Base-by-base conservation (phyloP, 768 basidiomycete species). In the Lactifluus volemus region DNA sequence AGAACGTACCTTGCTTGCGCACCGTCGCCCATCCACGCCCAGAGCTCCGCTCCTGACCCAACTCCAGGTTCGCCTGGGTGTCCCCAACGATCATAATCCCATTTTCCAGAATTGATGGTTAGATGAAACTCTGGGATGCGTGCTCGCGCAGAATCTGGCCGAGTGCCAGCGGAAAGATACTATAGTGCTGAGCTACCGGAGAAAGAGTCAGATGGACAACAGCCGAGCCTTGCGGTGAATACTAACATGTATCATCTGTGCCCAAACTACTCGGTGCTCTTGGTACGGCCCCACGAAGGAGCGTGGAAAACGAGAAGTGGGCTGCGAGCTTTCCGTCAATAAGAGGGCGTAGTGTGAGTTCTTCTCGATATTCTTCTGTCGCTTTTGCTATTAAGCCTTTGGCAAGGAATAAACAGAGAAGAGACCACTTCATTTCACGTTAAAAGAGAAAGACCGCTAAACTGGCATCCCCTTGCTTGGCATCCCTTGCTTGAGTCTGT, bases 11-110 rank as follows among this genome's bases (percentile, higher is more conserved):
- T 79, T n/a, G 73, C 64, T 7, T 73, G 67, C 1, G 74, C 77
- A 29, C 79, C 79, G 34, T 86, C 84, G n/a, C 81, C 86, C 79
- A 97, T 85, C 92, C 93, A 97, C 10, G 86, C 91, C 86, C 88
- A 89, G 6, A 98, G 75, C 70, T 95, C 90, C 8, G 91, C 95
- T 2, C 95, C 95, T 0, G 88, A 84, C 3, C 88, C 88, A 1
- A 93, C 88, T 3, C 83, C 84, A 5, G 79, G 74, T 63, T 89
- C 86, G 32, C 84, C 79, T 0, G 94, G 92, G 64, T 85, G 82
- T 0, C 89, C 91, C 89, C 92, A 95, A 29, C 80, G 75, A 47
- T 83, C 81, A 65, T 92, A 92, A 69, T 89, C 81, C 96, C 96
- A 98, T 67, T 85, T 88, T 19, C 96, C 96, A 12, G 94, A 86